Evolutionary conservation across 345 rosid species (phyloP).

Genomic region (Streptanthus diversifolius): DNA sequence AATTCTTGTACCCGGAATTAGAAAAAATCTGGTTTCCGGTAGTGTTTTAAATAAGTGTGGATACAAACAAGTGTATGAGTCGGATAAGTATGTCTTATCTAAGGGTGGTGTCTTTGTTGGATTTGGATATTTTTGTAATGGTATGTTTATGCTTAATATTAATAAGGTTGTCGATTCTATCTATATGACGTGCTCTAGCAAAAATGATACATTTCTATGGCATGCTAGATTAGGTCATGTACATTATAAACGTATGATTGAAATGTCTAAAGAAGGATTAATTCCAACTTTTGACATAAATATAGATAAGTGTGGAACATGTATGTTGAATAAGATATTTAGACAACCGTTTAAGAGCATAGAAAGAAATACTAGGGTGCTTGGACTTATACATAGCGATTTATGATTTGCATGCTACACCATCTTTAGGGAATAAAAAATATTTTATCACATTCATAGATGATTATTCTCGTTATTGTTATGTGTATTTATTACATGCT

Average conservation of each 20-base stretch:
- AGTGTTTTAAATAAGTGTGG: slow-evolving; percentile 1
- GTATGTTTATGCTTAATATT: too few species aligned
- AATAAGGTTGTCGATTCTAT: background rate
- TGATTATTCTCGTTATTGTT: too few species aligned
- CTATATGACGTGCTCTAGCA: background rate
- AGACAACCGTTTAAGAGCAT: background rate
- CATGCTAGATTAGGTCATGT: background rate
- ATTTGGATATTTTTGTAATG: background rate
- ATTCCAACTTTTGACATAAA: background rate
- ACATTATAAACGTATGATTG: background rate
- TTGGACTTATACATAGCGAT: too few species aligned
- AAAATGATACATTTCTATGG: background rate
- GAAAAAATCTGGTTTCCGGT: background rate
- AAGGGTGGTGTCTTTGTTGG: slow-evolving; percentile 5
- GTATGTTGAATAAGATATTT: background rate
- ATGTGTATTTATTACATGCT: too few species aligned
- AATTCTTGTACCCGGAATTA: background rate
- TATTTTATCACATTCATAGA: too few species aligned
- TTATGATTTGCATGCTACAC: too few species aligned
- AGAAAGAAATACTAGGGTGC: too few species aligned
- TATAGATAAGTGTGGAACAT: background rate
- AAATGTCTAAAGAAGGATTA: background rate
- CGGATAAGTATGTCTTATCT: background rate
- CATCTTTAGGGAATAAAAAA: too few species aligned
- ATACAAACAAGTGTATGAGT: slow-evolving; percentile 8